Conservation (phyloP, 2,329 filamentous ascomycete genomes). For the Monilinia fructigena region DNA sequence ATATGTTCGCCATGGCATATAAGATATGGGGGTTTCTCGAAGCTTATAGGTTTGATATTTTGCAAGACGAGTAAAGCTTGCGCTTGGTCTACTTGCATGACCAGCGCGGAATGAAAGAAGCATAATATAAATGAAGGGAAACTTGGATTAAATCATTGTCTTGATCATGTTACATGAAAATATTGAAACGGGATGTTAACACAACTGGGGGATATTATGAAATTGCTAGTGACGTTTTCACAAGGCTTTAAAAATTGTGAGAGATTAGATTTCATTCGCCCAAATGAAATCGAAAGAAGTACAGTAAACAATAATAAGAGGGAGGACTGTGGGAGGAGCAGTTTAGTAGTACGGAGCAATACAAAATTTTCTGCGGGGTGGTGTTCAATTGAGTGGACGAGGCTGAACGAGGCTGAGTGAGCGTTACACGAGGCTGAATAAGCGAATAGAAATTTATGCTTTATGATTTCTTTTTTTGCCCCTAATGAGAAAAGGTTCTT, state of each 20-base stretch:
- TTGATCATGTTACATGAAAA: conserved; percentile 13
- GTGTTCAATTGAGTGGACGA: too few species aligned
- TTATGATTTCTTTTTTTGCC: too few species aligned
- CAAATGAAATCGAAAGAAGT: too few species aligned
- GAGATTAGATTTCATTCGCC: too few species aligned
- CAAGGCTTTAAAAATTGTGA: neutral
- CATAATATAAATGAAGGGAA: conserved; percentile 31
- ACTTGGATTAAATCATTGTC: conserved; percentile 31
- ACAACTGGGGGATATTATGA: neutral
- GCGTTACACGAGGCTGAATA: neutral
- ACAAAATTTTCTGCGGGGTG: too few species aligned
- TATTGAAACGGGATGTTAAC: too few species aligned
- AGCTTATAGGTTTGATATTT: conserved; percentile 47
- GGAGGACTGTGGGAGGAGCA: too few species aligned
- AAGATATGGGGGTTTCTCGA: conserved; percentile 35
- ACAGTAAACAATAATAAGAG: too few species aligned
- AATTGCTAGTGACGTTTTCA: neutral
- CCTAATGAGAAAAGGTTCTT: too few species aligned
- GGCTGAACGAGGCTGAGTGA: too few species aligned
- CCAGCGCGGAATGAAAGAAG: conserved; percentile 37
- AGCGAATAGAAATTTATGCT: too few species aligned
- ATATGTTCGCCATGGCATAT: conserved; percentile 41
- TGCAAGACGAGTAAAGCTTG: conserved; percentile 53
- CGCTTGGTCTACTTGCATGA: conserved; percentile 37
- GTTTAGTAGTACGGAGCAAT: too few species aligned